Evolutionary conservation across 2,329 filamentous ascomycete genomes (phyloP), one percentile per base, ranked within the genome.

Genomic region (Pseudodiploospora longispora): DNA sequence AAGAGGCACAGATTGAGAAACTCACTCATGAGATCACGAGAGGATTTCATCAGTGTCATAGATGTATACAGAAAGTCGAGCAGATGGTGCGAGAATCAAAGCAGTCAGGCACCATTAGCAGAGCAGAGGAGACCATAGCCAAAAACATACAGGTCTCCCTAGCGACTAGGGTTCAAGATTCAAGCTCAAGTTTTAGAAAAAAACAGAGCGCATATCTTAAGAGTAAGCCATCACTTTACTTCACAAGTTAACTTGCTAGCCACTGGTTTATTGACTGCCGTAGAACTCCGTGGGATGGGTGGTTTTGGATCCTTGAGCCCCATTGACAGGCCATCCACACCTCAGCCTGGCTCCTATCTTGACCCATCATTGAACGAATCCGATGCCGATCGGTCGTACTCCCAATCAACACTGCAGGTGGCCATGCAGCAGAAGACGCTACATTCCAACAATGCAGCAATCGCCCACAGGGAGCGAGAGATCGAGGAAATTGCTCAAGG

Each of bases 401-500:
- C 91, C 1, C 89, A 96, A 64, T 85, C 85, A 0, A 88, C 91
- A 1, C 75, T 97, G 2, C 84, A 90, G 59, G 85, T 89, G 55
- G 87, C 87, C 1, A 75, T 77, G 31, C 79, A 85, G 43, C 77
- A 81, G 57, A 77, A 76, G 52, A 75, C 78, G 45, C 68, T 85
- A 30, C 79, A 82, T 47, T 84, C 82, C 47, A 89, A 94, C 59
- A 91, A 97, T 60, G 74, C 82, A 3, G 80, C 80, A 33, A 97
- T 98, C 55, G 79, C 83, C 49, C 93, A 97, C 63, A 86, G 93
- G 51, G 93, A 98, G 66, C 83, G 86, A 35, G 93, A 97, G 65
- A 98, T 98, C 57, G 94, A 95, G 59, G 90, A 96, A 55, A 98
- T 98, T 51, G 93, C 93, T 2, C 90, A 96, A 61, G 91, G 93